Percentiles rank a stretch among this genome's conserved stretches.
phyloP scores from a whole-genome alignment of 2,329 filamentous ascomycete genomes.

The Calonectria hawksworthii region DNA sequence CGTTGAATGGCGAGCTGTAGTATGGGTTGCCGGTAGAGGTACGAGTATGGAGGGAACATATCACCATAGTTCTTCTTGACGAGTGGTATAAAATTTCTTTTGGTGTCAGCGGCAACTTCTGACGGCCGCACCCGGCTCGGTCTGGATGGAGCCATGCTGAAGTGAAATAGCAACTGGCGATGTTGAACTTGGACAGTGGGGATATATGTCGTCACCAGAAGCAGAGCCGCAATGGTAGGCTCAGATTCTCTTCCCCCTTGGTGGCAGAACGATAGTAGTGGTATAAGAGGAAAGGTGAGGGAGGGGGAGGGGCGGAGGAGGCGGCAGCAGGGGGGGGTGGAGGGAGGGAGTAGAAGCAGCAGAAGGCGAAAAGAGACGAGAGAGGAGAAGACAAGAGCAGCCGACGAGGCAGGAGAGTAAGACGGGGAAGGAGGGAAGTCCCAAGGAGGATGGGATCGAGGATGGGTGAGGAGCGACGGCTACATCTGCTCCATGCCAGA shows the following conservation, averaged over 20 bases:
- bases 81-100: conserved; percentile 76
- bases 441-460: conserved; percentile 27
- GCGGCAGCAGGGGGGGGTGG: neutral
- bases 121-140: conserved; percentile 56
- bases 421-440: conserved; percentile 4
- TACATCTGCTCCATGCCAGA: conserved; percentile 30
- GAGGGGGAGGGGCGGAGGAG: neutral
- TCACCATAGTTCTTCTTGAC: conserved; percentile 70
- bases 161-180: neutral
- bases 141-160: conserved; percentile 51
- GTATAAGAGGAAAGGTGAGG: neutral
- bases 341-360: neutral
- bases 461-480: conserved; percentile 25
- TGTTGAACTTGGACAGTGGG: neutral
- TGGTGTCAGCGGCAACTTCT: conserved; percentile 81
- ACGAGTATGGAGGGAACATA: conserved; percentile 70
- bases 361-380: neutral
- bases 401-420: neutral
- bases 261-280: neutral
- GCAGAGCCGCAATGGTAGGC: conserved; percentile 14
- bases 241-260: neutral
- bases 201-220: conserved; percentile 11
- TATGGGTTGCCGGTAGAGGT: conserved; percentile 67
- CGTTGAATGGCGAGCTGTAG: conserved; percentile 59
- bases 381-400: neutral